A percentile compares a stretch with the other conserved stretches of the same genome.
phyloP scores from a whole-genome alignment of 805 yeast species.

The Dipodascus geniculatus region DNA sequence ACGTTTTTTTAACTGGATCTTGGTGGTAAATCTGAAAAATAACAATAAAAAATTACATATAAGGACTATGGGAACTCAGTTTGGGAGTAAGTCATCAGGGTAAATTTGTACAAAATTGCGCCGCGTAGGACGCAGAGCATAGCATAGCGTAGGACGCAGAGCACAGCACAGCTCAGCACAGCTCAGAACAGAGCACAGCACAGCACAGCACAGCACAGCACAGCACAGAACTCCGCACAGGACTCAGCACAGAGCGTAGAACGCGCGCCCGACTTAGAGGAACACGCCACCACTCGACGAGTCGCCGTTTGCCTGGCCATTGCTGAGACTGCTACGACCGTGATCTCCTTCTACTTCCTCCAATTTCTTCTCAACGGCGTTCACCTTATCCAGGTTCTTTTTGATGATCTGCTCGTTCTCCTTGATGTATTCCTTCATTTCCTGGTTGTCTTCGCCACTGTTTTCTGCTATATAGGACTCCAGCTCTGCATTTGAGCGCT shows the following conservation, averaged over 20 bases:
- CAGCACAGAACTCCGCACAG: background rate
- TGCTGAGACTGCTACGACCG: background rate
- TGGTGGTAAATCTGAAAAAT: background rate
- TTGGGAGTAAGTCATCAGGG: background rate
- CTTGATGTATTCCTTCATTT: background rate
- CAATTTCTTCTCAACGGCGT: background rate
- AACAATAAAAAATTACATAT: background rate
- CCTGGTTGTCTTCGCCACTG: background rate
- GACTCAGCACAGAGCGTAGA: background rate
- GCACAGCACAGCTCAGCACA: background rate
- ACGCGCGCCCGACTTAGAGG: background rate
- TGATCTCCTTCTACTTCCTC: background rate
- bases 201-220: background rate
- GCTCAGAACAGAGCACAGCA: background rate
- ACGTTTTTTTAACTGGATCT: background rate
- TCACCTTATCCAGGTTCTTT: background rate
- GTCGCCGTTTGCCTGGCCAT: background rate
- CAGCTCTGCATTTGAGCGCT: background rate
- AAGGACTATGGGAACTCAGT: background rate
- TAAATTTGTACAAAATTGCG: background rate
- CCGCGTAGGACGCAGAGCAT: background rate
- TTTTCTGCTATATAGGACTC: background rate
- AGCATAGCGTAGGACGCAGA: background rate
- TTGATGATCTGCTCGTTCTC: background rate
- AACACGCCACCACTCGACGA: background rate